A percentile compares a stretch with the other conserved stretches of the same genome.
Conservation (phyloP, 768 basidiomycete genomes). For the Tulasnella sp. region DNA sequence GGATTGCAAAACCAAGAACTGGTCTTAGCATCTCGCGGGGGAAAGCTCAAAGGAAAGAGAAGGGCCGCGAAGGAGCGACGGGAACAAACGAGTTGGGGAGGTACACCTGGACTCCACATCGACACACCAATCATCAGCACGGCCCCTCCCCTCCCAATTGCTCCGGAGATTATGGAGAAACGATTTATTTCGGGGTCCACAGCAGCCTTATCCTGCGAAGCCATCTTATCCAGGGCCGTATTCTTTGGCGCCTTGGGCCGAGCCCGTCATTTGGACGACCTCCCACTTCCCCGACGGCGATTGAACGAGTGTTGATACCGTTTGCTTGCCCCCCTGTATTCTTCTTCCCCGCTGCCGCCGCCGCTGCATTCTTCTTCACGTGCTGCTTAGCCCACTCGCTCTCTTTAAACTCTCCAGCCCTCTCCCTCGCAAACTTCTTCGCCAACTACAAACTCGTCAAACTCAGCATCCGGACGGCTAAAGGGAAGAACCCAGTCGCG, state of each 20-base stretch:
- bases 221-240: slow-evolving; percentile 10
- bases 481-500: slow-evolving; percentile 2
- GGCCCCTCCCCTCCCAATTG: slow-evolving; percentile 9
- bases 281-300: slow-evolving; percentile 3
- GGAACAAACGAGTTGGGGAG: too few relatives aligned
- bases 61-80: too few relatives aligned
- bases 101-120: slow-evolving; percentile 14
- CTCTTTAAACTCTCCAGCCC: slow-evolving; percentile 11
- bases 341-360: not conserved
- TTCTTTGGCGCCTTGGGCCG: not conserved
- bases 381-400: slow-evolving; percentile 16
- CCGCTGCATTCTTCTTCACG: not conserved
- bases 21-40: not conserved
- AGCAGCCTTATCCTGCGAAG: not conserved
- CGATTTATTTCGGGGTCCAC: not conserved
- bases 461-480: not conserved
- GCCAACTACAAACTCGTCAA: slow-evolving; percentile 7
- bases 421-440: not conserved
- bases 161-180: not conserved
- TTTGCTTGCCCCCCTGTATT: not conserved
- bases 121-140: slow-evolving; percentile 15
- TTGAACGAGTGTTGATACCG: slow-evolving; percentile 7
- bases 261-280: not conserved
- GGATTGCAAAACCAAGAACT: not conserved
- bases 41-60: not conserved